Evolutionary conservation across 805 yeast species (phyloP).

Genomic region (Candida tibetensis): DNA sequence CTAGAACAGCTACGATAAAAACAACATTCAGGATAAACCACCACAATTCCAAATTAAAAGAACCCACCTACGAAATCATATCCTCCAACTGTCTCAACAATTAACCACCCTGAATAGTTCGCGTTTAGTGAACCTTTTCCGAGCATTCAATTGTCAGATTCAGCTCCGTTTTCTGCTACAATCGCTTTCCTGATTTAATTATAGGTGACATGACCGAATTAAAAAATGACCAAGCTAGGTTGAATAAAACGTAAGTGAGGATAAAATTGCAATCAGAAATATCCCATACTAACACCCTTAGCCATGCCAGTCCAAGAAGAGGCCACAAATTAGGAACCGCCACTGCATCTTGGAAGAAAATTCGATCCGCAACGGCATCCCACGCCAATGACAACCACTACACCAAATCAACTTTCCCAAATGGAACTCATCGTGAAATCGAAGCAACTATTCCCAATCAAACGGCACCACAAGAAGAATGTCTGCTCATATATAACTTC

Average conservation of each 20-base stretch:
- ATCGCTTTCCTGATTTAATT: neutral
- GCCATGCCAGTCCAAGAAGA: conserved; percentile 31
- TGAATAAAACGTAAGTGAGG: conserved; percentile 23
- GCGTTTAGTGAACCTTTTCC: neutral
- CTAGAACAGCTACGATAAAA: neutral
- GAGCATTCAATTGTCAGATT: too few species aligned
- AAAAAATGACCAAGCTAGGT: conserved; percentile 19
- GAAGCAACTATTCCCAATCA: neutral
- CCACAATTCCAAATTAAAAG: neutral
- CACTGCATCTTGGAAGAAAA: conserved; percentile 41
- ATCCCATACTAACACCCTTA: conserved; percentile 13
- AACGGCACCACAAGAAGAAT: neutral
- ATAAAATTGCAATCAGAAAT: too few species aligned
- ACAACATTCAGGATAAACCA: neutral
- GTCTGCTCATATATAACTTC: neutral
- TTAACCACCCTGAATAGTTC: neutral
- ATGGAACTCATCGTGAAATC: neutral
- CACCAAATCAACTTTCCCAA: neutral
- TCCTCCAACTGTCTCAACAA: too few species aligned
- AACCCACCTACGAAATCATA: too few species aligned
- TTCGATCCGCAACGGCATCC: conserved; percentile 27
- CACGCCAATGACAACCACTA: neutral
- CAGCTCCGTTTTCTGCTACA: too few species aligned
- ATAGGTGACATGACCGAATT: conserved; percentile 9
- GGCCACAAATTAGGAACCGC: conserved; percentile 41